phyloP scores from a whole-genome alignment of 116 monocot species.

The Posidonia oceanica region DNA sequence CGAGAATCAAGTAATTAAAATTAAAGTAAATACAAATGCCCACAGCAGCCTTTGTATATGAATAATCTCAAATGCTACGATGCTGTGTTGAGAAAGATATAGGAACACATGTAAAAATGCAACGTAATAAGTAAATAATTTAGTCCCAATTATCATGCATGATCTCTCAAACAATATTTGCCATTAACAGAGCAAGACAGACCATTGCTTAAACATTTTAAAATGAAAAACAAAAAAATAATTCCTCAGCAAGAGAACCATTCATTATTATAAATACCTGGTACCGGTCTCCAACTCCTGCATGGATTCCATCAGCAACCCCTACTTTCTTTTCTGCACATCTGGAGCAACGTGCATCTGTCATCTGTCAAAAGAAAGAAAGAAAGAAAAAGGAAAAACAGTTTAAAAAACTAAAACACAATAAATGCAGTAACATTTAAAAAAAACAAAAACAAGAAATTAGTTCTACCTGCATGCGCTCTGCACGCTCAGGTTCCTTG shows the following conservation, averaged over 20 bases:
- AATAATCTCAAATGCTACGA: too few relatives aligned
- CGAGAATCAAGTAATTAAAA: too few relatives aligned
- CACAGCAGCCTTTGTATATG: too few relatives aligned
- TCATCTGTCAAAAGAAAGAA: slow-evolving; percentile 42
- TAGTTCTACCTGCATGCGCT: slow-evolving; percentile 50
- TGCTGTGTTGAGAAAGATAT: too few relatives aligned
- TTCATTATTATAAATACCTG: slow-evolving; percentile 28
- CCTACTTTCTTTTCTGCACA: slow-evolving; percentile 69
- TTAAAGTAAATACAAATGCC: too few relatives aligned
- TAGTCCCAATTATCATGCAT: too few relatives aligned
- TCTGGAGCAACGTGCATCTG: slow-evolving; percentile 59
- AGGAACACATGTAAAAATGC: too few relatives aligned
- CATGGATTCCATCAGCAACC: slow-evolving; percentile 63
- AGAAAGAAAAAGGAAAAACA: too few relatives aligned
- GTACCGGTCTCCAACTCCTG: slow-evolving; percentile 77
- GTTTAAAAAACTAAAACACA: neutral
- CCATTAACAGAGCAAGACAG: too few relatives aligned
- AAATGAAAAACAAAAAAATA: neutral
- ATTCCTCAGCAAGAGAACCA: neutral
- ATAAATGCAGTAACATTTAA: neutral
- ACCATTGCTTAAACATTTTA: too few relatives aligned
- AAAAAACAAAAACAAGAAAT: neutral
- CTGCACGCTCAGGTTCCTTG: slow-evolving; percentile 63
- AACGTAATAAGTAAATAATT: too few relatives aligned
- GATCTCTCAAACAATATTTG: too few relatives aligned